Conservation (phyloP, 2,329 filamentous ascomycete species). For the Aspergillus cejpii region DNA sequence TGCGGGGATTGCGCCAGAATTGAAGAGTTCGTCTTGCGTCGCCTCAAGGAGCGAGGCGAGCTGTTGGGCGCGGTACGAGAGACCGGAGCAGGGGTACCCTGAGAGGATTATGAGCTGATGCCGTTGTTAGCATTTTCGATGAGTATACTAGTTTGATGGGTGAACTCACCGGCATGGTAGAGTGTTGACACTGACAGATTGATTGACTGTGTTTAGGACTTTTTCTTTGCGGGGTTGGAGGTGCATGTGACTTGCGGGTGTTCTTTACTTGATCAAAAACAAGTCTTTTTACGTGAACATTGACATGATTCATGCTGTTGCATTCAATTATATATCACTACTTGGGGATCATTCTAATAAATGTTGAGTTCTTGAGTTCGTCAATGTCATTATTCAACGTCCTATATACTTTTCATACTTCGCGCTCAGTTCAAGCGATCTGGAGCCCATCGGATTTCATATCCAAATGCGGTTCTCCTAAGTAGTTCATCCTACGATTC, state of each 20-base stretch:
- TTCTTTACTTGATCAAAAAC: background rate
- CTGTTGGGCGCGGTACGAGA: constrained; percentile 55
- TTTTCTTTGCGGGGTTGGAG: constrained; percentile 7
- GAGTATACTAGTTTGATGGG: background rate
- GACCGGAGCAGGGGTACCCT: constrained; percentile 58
- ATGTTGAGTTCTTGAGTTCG: background rate
- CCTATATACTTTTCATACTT: constrained; percentile 4
- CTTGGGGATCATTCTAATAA: no score
- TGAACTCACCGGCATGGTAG: constrained; percentile 26
- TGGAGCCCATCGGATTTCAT: constrained; percentile 59
- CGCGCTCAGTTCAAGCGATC: constrained; percentile 25
- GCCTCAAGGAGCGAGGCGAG: constrained; percentile 48
- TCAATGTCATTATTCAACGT: background rate
- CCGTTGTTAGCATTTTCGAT: background rate
- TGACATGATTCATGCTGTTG: no score
- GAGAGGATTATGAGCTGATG: constrained; percentile 55
- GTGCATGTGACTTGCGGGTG: background rate
- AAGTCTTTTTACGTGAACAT: no score
- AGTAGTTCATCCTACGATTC: constrained; percentile 60
- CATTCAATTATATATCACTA: no score
- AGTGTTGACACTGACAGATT: constrained; percentile 7
- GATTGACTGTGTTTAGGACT: constrained; percentile 14
- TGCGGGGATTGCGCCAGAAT: constrained; percentile 27
- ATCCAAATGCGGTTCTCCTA: constrained; percentile 75
- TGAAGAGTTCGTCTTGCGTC: constrained; percentile 43